Base-by-base conservation (phyloP, 306 rosid species). In the Notholithocarpus densiflorus region DNA sequence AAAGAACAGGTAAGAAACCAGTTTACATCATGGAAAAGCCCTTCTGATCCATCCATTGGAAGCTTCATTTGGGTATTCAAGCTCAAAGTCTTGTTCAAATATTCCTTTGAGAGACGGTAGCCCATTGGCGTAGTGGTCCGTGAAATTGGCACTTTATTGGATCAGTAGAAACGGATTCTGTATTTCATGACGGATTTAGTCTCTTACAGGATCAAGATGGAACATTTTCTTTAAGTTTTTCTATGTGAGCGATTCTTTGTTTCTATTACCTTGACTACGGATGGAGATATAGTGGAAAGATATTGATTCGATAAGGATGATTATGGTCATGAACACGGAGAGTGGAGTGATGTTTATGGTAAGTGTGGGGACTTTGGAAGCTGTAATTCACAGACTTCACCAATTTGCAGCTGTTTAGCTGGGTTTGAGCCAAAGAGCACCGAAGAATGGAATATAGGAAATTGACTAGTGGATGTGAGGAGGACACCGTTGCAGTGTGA, bases 131-230 rank as follows among this genome's bases (percentile, higher is more conserved):
- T 12, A 79, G 81, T 24, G 90, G 88, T 52, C 88, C 90, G 0
- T 87, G 90, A 88, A 84, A 87, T 56, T 20, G 71, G 31, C 17
- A 56, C 3, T 84, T 87, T 55, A 65, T 87, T 2, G 90, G 90
- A 0, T 13, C 83, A 9, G 83, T 85, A 6, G 52, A 77, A 5
- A 80, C 82, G 83, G 0, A 9, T 24, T 56, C 86, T 2, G 74
- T 70, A 26, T 87, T 82, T 65, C 26, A 79, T 2, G 53, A 17
- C 18, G 88, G 87, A 2, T 79, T 79, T 83, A 54, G 17, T 19
- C 69, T 31, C 32, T 0, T 31, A 31, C 0, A 31, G 32, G 32
- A 31, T 31, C 1, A 31, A 31, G 32, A 31, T 31, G 32, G 32
- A 31, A 31, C 32, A 4, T 31, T 0, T 31, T 31, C 32, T 31